A percentile compares a stretch with the other conserved stretches of the same genome.
Conservation (phyloP, 1,139 yeast species). For the Insectozyma bohioensis region DNA sequence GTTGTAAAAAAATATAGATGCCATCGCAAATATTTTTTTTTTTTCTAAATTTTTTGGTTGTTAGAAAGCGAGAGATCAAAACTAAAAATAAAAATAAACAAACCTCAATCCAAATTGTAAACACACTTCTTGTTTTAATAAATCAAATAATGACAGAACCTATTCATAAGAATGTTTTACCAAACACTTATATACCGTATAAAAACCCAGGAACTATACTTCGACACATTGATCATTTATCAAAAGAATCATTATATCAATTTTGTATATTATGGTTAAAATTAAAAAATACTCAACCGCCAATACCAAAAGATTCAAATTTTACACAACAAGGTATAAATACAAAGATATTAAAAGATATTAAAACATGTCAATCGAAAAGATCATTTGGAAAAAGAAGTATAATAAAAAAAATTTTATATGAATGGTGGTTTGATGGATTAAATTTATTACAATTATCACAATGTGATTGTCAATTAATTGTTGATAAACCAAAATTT, state of each 20-base stretch:
- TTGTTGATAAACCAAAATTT: conserved; percentile 55
- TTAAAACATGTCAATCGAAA: conserved; percentile 16
- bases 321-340: conserved; percentile 28
- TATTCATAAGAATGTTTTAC: conserved; percentile 22
- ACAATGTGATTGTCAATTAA: conserved; percentile 65
- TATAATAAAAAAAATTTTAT: conserved; percentile 50
- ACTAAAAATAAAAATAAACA: conserved; percentile 2
- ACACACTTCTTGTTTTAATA: no score
- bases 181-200: conserved; percentile 42
- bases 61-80: neutral
- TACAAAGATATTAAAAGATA: conserved; percentile 21
- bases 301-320: conserved; percentile 10
- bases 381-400: conserved; percentile 36
- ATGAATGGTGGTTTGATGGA: conserved; percentile 63
- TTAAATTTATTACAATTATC: conserved; percentile 68
- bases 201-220: conserved; percentile 23
- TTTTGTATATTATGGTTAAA: conserved; percentile 38
- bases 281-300: conserved; percentile 39
- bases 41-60: neutral
- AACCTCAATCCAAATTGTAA: no score
- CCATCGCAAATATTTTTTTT: conserved; percentile 3
- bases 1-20: no score
- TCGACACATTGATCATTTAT: conserved; percentile 28
- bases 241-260: conserved; percentile 36
- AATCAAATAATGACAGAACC: conserved; percentile 1